Evolutionary conservation across 371 early-diverging fungal genomes (phyloP).

Genomic region (Mucor saturninus): DNA sequence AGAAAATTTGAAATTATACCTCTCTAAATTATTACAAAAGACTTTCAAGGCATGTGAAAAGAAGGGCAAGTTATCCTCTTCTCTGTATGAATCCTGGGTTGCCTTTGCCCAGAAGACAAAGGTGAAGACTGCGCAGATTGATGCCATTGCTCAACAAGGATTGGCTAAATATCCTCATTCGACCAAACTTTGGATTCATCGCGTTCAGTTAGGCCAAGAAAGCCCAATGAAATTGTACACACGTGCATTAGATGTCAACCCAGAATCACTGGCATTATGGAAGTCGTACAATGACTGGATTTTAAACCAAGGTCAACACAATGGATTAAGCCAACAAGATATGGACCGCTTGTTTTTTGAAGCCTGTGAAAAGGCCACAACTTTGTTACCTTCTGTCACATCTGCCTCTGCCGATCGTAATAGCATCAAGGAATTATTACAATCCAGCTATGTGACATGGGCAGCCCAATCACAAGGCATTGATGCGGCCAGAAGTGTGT

Average conservation of each 20-base stretch:
- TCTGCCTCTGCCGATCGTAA: constrained; percentile 49
- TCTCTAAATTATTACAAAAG: constrained; percentile 50
- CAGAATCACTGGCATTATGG: constrained; percentile 53
- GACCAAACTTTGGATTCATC: constrained; percentile 47
- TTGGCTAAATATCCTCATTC: constrained; percentile 43
- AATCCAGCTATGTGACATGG: constrained; percentile 56
- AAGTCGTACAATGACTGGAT: constrained; percentile 51
- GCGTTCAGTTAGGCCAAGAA: constrained; percentile 28
- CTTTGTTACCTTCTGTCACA: constrained; percentile 54
- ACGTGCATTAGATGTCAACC: constrained; percentile 42
- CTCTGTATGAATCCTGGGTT: constrained; percentile 57
- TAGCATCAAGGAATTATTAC: constrained; percentile 48
- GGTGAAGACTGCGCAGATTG: constrained; percentile 25
- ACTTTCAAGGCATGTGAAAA: constrained; percentile 52
- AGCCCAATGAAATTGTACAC: constrained; percentile 32
- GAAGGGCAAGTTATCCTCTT: constrained; percentile 38
- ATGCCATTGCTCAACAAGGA: constrained; percentile 45
- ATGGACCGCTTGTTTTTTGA: constrained; percentile 47
- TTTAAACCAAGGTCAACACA: constrained; percentile 22
- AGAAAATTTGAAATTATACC: constrained; percentile 65
- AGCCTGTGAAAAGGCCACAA: constrained; percentile 49
- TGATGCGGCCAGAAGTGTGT: constrained; percentile 54
- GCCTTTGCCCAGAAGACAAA: constrained; percentile 24
- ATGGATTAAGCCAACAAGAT: constrained; percentile 24
- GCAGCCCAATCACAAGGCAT: constrained; percentile 51